Conservation (phyloP, 2,329 filamentous ascomycete genomes). For the Aspergillus transmontanensis region DNA sequence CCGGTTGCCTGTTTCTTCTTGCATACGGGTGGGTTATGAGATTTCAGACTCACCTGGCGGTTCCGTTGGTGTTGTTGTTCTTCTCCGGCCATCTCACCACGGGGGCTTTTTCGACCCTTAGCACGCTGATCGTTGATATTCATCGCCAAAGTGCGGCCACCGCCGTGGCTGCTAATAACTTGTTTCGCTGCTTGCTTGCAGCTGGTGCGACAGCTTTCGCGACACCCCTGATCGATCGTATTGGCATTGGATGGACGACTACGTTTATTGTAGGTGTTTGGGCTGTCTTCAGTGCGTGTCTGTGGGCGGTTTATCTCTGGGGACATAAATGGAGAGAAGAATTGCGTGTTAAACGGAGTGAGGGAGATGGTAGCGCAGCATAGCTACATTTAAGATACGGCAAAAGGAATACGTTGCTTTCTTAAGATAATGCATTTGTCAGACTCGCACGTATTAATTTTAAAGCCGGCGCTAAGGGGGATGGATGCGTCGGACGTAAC, state of each 20-base stretch:
- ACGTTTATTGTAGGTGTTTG: conserved; percentile 26
- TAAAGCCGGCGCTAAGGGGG: no score
- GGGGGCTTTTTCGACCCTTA: conserved; percentile 43
- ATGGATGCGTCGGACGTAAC: no score
- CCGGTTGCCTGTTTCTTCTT: conserved; percentile 28
- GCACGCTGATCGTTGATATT: conserved; percentile 49
- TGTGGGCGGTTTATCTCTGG: conserved; percentile 23
- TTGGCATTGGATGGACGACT: conserved; percentile 30
- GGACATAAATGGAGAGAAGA: conserved; percentile 21
- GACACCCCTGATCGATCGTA: conserved; percentile 23
- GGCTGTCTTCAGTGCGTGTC: conserved; percentile 22
- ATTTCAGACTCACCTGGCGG: conserved; percentile 33
- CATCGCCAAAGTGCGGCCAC: conserved; percentile 25
- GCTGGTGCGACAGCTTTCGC: conserved; percentile 26
- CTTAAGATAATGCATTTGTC: neutral
- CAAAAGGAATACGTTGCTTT: neutral
- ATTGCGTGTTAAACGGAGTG: neutral
- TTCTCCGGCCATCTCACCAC: conserved; percentile 34
- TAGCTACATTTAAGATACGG: neutral
- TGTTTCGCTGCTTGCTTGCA: conserved; percentile 26
- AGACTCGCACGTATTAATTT: no score
- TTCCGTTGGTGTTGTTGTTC: conserved; percentile 37
- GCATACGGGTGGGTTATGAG: conserved; percentile 44
- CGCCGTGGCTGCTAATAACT: conserved; percentile 25
- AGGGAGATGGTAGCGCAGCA: neutral